Conservation (phyloP, 1,284 basidiomycete genomes). For the Pascua guehoae region DNA sequence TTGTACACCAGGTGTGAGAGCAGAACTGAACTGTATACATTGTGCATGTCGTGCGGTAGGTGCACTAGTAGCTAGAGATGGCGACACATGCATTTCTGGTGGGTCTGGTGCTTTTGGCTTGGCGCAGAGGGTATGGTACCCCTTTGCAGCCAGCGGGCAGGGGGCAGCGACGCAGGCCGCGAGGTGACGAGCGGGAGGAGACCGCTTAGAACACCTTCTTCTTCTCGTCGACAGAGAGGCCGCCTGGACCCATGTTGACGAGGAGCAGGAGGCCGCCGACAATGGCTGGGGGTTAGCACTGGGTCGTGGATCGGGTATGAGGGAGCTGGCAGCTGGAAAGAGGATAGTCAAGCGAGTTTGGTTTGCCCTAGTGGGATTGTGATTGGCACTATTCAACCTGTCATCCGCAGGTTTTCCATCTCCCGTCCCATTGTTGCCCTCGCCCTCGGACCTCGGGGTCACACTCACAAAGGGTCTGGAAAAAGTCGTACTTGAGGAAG, state of each 20-base stretch:
- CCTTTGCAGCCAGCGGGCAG: too few species aligned
- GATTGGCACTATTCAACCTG: too few species aligned
- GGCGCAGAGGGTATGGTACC: too few species aligned
- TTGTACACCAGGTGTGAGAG: background rate
- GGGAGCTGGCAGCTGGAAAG: background rate
- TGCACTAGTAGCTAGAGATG: too few species aligned
- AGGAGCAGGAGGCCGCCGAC: conserved; percentile 95
- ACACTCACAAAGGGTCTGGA: background rate
- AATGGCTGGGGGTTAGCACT: conserved; percentile 58
- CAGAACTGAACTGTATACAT: background rate
- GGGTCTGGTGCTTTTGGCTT: background rate
- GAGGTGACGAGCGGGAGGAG: too few species aligned
- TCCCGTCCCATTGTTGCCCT: too few species aligned
- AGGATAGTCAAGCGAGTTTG: background rate
- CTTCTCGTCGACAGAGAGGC: conserved; percentile 97
- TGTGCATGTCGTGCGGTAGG: background rate
- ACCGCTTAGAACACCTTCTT: conserved; percentile 62
- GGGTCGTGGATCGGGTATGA: too few species aligned
- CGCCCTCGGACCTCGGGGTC: conserved; percentile 26
- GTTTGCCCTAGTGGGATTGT: too few species aligned
- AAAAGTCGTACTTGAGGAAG: conserved; percentile 76
- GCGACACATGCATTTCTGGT: background rate
- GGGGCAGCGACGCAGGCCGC: too few species aligned
- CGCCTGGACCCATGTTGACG: conserved; percentile 97
- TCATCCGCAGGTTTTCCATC: too few species aligned